Base-by-base conservation (phyloP, 768 basidiomycete genomes). In the Leccinellum rugosiceps region DNA sequence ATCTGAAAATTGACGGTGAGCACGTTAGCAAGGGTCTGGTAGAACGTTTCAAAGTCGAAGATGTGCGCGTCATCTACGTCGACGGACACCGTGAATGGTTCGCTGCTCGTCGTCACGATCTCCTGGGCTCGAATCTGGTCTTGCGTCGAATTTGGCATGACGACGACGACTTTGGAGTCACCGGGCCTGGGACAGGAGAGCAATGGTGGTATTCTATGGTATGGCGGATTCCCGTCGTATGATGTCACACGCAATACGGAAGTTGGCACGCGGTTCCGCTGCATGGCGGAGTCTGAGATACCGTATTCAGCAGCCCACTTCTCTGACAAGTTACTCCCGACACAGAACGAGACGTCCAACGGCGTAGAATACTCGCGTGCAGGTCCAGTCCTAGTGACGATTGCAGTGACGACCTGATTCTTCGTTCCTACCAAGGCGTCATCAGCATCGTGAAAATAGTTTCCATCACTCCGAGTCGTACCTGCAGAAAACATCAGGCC, bases 321-420 rank as follows among this genome's bases (percentile, higher is more conserved):
- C 0, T 44, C 17, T n/a, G 30, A 55, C 19, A 17, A 9, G 15
- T 41, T 3, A 2, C 44, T 10, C 19, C 0, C 6, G 19, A 57
- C 9, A 14, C 28, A 52, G 23, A 6, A 32, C 5, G 4, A 19
- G 11, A 50, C 0, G 0, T 6, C 32, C 46, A 59, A 17, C 8
- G 52, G 57, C 4, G 15, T 51, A 9, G 50, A 48, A 25, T 58
- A 60, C 2, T 19, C 53, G 28, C 56, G 68, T 17, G 53, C 53
- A 26, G 30, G 23, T 14, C 61, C 61, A n/a, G 55, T 68, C 41
- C 61, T 44, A 13, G 58, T 58, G 21, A 70, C 7, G 50, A 53
- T 14, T 14, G 48, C 49, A 0, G 53, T 47, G 14, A 52, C 9
- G 8, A 14, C 8, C 7, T 52, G 58, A 44, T 5, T 43, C n/a